phyloP scores from a whole-genome alignment of 306 rosid genomes.

The Dalbergia oliveri region DNA sequence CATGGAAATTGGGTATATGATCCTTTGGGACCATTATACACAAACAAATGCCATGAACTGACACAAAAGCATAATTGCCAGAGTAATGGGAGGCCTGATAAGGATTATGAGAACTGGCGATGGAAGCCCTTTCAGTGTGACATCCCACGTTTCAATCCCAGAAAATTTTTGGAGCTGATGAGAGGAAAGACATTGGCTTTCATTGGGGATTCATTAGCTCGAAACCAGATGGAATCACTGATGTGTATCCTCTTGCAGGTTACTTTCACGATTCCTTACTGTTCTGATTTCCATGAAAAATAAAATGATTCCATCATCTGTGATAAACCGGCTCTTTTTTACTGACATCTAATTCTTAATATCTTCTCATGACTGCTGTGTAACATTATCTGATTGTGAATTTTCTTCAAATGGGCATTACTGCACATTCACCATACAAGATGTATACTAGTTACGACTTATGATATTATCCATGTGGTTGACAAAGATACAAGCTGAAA shows the following conservation, averaged over 20 bases:
- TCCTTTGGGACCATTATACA: conserved; percentile 79
- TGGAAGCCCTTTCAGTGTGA: conserved; percentile 96
- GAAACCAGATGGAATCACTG: conserved; percentile 98
- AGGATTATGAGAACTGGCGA: conserved; percentile 90
- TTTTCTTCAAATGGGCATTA: not conserved
- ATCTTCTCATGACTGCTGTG: conserved; percentile 23
- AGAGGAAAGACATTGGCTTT: conserved; percentile 96
- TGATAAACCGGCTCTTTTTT: conserved; percentile 2
- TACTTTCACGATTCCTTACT: conserved; percentile 40
- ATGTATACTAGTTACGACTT: not conserved
- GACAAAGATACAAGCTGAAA: not conserved
- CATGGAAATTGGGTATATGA: conserved; percentile 88
- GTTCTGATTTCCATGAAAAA: conserved; percentile 39
- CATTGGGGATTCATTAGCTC: conserved; percentile 94
- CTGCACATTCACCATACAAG: not conserved
- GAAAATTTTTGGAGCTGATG: conserved; percentile 85
- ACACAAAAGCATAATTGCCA: conserved; percentile 99
- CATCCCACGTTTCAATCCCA: conserved; percentile 84
- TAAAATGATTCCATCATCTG: conserved; percentile 30
- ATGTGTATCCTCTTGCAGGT: conserved; percentile 97
- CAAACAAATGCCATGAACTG: conserved; percentile 88
- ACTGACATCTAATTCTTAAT: not conserved
- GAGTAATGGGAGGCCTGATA: conserved; percentile 98
- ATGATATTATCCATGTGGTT: not conserved
- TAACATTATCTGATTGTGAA: not conserved